These are phyloP conservation scores for Puccinia novopanici DNA, from an alignment of 1,284 basidiomycete genomes.

Conservation along the genomic window DNA sequence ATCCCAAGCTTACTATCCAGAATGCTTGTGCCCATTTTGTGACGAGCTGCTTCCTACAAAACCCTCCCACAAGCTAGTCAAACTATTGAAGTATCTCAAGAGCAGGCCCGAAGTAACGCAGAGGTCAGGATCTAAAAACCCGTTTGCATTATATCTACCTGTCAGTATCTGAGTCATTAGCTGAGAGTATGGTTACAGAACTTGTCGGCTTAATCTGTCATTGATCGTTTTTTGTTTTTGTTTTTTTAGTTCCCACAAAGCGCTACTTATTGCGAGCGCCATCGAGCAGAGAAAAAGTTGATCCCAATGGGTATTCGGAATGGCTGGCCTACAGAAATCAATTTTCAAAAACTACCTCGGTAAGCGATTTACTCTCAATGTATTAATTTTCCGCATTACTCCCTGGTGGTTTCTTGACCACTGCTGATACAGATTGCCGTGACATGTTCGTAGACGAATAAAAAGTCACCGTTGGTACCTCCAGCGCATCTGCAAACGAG, in stretches of 20 bases:
- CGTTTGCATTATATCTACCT: neutral
- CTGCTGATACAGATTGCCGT: neutral
- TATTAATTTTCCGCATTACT: neutral
- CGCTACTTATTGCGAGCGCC: conserved; percentile 71
- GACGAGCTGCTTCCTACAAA: conserved; percentile 68
- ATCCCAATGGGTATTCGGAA: conserved; percentile 69
- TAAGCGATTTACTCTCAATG: conserved; percentile 61
- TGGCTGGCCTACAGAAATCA: conserved; percentile 73
- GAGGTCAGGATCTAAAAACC: neutral
- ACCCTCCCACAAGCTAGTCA: conserved; percentile 67
- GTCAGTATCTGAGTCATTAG: neutral
- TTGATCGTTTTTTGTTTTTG: neutral
- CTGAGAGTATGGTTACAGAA: neutral
- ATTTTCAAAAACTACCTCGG: conserved; percentile 65
- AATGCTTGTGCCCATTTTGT: conserved; percentile 71
- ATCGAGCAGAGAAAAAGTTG: conserved; percentile 71
- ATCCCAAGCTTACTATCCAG: conserved; percentile 60
- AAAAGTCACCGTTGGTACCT: neutral
- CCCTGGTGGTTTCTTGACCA: neutral
- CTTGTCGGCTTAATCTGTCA: neutral
- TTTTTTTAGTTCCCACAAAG: neutral
- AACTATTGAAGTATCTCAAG: conserved; percentile 62
- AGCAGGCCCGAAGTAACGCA: neutral
- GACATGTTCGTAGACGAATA: neutral
- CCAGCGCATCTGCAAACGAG: neutral